These are phyloP conservation scores for Coemansia sp. DNA, from an alignment of 192 early-diverging fungal species.

Conservation along the genomic window DNA sequence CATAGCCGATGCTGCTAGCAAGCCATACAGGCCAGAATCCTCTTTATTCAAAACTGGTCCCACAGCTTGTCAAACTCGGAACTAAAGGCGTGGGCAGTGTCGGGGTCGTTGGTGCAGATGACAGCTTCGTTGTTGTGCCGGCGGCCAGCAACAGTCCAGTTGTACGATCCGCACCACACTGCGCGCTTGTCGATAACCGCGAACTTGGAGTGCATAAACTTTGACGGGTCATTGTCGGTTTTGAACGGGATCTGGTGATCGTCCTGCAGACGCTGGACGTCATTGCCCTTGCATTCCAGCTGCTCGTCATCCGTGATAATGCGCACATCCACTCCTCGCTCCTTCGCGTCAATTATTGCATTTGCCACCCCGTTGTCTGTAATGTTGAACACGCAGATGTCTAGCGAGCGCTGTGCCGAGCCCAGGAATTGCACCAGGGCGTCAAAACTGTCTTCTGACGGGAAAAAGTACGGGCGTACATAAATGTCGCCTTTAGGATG, in stretches of 20 bases:
- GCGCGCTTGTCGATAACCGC: conserved; percentile 59
- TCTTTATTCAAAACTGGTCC: conserved; percentile 42
- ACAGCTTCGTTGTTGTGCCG: conserved; percentile 68
- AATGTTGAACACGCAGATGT: conserved; percentile 72
- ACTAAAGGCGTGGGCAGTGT: conserved; percentile 58
- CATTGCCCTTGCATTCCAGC: conserved; percentile 57
- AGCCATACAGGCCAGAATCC: too few relatives aligned
- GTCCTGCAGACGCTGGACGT: conserved; percentile 54
- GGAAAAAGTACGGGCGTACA: conserved; percentile 58
- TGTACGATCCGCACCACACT: conserved; percentile 61
- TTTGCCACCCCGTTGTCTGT: conserved; percentile 70
- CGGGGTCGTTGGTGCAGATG: conserved; percentile 62
- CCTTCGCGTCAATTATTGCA: conserved; percentile 60
- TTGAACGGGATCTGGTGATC: conserved; percentile 55
- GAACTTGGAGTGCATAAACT: conserved; percentile 74
- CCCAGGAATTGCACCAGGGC: conserved; percentile 56
- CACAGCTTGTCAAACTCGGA: conserved; percentile 64
- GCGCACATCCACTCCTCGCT: conserved; percentile 57
- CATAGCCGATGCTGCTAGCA: too few relatives aligned
- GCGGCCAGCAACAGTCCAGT: conserved; percentile 57
- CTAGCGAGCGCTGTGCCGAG: conserved; percentile 58
- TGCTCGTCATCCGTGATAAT: conserved; percentile 73
- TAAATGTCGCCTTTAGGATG: conserved; percentile 22
- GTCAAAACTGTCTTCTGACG: conserved; percentile 60
- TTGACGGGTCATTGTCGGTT: conserved; percentile 44